Conservation (phyloP, 257 asterid genomes). For the Osmanthus fragrans region DNA sequence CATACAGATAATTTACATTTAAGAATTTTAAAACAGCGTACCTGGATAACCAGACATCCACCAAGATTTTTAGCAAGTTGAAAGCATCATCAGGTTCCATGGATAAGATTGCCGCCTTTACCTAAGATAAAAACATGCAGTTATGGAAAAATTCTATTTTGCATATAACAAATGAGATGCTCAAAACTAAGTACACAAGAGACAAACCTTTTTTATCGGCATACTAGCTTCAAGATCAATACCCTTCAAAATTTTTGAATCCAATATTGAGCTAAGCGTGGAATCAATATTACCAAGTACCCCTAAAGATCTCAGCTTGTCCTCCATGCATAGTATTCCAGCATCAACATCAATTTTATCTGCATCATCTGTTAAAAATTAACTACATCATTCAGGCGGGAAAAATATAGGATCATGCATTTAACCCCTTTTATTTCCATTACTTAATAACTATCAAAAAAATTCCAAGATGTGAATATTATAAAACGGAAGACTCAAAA, state of each 20-base stretch:
- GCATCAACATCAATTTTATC: constrained; percentile 45
- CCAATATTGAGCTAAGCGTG: constrained; percentile 36
- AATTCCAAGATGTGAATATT: neutral
- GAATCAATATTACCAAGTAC: constrained; percentile 47
- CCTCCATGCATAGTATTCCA: constrained; percentile 76
- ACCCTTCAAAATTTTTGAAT: constrained; percentile 48
- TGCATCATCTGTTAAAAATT: constrained; percentile 25
- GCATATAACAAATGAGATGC: constrained; percentile 1
- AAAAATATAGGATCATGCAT: constrained; percentile 2
- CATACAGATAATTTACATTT: neutral
- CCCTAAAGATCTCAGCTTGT: constrained; percentile 68
- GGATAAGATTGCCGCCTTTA: constrained; percentile 57
- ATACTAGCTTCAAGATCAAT: constrained; percentile 57
- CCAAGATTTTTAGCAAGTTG: constrained; percentile 54
- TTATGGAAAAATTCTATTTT: constrained; percentile 11
- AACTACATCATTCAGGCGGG: neutral
- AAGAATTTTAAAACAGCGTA: constrained; percentile 28
- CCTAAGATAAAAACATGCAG: constrained; percentile 33
- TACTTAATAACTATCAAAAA: neutral
- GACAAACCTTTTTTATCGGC: constrained; percentile 63
- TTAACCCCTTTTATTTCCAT: neutral
- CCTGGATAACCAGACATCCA: constrained; percentile 81
- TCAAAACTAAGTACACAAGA: neutral
- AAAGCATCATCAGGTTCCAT: constrained; percentile 67
- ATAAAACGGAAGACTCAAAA: neutral